These are phyloP conservation scores for Geoglossum cookeanum DNA, from an alignment of 2,329 filamentous ascomycete genomes.

Conservation along the genomic window DNA sequence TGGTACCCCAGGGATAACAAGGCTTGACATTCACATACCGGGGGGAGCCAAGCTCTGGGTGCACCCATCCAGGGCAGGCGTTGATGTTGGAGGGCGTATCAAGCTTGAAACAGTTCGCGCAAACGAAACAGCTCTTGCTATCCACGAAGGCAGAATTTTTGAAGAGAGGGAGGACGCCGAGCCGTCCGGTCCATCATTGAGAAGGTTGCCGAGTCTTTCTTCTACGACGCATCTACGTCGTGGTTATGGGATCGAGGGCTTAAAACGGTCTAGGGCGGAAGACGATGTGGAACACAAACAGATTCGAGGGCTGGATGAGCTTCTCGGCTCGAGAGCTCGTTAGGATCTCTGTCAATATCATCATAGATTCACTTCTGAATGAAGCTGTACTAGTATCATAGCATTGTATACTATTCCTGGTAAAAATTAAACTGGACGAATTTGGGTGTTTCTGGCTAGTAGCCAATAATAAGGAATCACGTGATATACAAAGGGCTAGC, in stretches of 20 bases:
- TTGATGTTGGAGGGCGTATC: conserved; percentile 33
- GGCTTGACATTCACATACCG: conserved; percentile 27
- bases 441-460: too few species aligned
- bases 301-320: neutral
- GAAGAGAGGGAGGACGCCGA: neutral
- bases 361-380: neutral
- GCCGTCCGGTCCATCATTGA: neutral
- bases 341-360: neutral
- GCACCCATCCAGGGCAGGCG: conserved; percentile 24
- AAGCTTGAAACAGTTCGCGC: conserved; percentile 7
- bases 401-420: too few species aligned
- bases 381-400: neutral
- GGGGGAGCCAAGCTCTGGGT: conserved; percentile 39
- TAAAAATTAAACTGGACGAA: too few species aligned
- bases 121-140: conserved; percentile 4
- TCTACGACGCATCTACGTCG: neutral
- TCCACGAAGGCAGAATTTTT: conserved; percentile 5
- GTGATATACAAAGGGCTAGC: neutral
- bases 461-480: neutral
- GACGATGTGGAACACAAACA: neutral
- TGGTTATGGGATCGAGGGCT: neutral
- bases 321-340: neutral
- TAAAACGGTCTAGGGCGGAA: neutral
- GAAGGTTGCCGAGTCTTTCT: neutral
- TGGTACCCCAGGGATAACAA: conserved; percentile 18